Conservation (phyloP, 129 eudicot species). For the Escallonia herrerae region DNA sequence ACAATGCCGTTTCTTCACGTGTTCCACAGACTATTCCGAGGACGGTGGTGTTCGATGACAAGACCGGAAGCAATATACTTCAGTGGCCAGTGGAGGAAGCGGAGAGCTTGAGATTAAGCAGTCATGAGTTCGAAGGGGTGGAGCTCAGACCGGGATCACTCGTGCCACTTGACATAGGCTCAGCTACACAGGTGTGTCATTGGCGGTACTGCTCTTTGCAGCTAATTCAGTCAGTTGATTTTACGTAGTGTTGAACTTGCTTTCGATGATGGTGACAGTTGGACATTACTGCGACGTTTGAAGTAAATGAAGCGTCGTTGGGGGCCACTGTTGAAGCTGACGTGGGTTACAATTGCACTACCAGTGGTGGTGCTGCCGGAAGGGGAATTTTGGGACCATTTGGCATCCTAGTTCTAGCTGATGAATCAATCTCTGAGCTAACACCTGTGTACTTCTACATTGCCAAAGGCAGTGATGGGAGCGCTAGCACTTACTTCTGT, state of each 20-base stretch:
- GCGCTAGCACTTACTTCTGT: constrained; percentile 52
- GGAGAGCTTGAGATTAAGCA: constrained; percentile 44
- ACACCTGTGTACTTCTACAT: constrained; percentile 82
- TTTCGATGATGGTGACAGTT: constrained; percentile 33
- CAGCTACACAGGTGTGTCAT: constrained; percentile 62
- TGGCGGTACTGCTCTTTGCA: too few relatives aligned
- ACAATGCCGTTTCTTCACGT: background rate
- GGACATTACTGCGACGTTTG: constrained; percentile 66
- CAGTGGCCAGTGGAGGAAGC: constrained; percentile 93
- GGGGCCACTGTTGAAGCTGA: constrained; percentile 36
- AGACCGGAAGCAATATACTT: constrained; percentile 61
- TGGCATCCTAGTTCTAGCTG: constrained; percentile 77
- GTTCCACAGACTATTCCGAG: constrained; percentile 73
- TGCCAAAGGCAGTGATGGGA: constrained; percentile 56
- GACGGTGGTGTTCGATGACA: constrained; percentile 62
- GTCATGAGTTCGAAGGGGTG: constrained; percentile 21
- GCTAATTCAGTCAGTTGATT: background rate
- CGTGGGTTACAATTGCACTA: constrained; percentile 62
- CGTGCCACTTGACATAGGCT: constrained; percentile 48
- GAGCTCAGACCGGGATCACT: constrained; percentile 68
- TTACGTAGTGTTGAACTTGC: background rate
- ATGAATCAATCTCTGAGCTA: constrained; percentile 46
- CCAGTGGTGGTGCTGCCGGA: constrained; percentile 52
- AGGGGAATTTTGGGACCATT: constrained; percentile 82
- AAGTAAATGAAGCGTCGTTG: constrained; percentile 35